Base-by-base conservation (phyloP, 148 eudicot genomes). In the Rhododendron williamsianum region DNA sequence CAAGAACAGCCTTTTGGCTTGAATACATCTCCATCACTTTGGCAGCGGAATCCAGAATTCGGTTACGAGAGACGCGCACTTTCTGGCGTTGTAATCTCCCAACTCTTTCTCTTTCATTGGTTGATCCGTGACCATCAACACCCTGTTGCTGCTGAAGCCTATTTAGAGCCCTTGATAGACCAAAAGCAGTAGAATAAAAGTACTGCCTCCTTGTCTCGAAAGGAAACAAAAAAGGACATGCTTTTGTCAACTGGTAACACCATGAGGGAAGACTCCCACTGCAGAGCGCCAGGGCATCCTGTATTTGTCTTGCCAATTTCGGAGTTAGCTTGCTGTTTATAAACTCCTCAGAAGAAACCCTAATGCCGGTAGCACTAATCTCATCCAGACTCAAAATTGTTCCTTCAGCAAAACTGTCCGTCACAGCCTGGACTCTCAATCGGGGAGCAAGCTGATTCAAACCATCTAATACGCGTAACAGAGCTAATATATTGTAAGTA, bases 21-120 rank as follows among this genome's bases (percentile, higher is more conserved):
- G 98, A 94, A 89, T 94, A 97, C 98, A 97, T 97, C 89, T 97
- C 99, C 99, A 97, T 97, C 76, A 97, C 99, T 89, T 97, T 97
- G 16, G 93, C 95, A 89, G 99, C 99, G 80, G 99, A 97, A 91
- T 97, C 99, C 84, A 97, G 87, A 84, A 97, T 97, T 46, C 99
- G 92, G 88, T 89, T 97, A 76, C 99, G 92, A 6, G 99, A 97
- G 12, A 97, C 98, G 67, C 99, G 98, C 80, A 97, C 99, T 88
- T 97, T 97, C 87, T 97, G 99, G 56, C 99, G 94, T 84, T 97
- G 98, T 76, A 97, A 87, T 87, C 99, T 92, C 84, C 99, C 98
- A 80, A 97, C 92, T 89, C 99, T 91, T 87, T 95, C 98, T 90
- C 98, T 93, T 54, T 95, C 99, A 84, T 87, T 91, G 25, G 87